Base-by-base conservation (phyloP, 176 grass and related monocot species). In the Ananas comosus region DNA sequence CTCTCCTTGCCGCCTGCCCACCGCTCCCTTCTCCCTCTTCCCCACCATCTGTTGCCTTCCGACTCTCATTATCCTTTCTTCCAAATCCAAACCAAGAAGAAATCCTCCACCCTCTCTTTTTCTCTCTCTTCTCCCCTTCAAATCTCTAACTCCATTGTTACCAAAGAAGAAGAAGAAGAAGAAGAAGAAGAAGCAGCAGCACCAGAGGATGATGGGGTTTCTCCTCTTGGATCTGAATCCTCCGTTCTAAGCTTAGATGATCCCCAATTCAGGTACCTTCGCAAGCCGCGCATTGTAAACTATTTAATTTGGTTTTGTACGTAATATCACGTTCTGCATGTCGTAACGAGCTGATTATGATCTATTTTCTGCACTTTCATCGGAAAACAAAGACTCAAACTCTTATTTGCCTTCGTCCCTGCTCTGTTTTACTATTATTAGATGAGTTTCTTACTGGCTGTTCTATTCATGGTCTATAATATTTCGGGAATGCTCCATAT, bases 201-300 rank as follows among this genome's bases (percentile, higher is more conserved):
- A 23, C 1, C 74, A 52, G 70, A 61, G 1, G 61, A 50, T 11
- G 65, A 49, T 24, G 4, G 29, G 1, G 3, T 50, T 48, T 47
- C 56, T 4, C 56, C 58, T 51, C 12, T 58, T 25, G 57, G 27
- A 27, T 13, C 47, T 12, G 57, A 74, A 66, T 18, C 56, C 27
- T n/a, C 54, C 16, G 51, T 47, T 71, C 8, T 24, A 54, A 24
- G 3, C 28, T 42, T 51, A 12, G 70, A 74, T 13, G 76, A 75
- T 21, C 11, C 71, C 29, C 51, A 51, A 70, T 79, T 75, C 82
- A 80, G 66, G 82, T 85, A 75, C 48, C 12, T 51, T 16, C 25
- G 25, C 25, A 27, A 0, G 2, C 2, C 25, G 25, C 25, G 2
- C 25, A 27, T 27, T 1, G 25, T 27, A 27, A 27, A 27, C 28